A percentile compares a stretch with the other conserved stretches of the same genome.
Conservation (phyloP, 305 asterid species). For the Ajuga reptans region DNA sequence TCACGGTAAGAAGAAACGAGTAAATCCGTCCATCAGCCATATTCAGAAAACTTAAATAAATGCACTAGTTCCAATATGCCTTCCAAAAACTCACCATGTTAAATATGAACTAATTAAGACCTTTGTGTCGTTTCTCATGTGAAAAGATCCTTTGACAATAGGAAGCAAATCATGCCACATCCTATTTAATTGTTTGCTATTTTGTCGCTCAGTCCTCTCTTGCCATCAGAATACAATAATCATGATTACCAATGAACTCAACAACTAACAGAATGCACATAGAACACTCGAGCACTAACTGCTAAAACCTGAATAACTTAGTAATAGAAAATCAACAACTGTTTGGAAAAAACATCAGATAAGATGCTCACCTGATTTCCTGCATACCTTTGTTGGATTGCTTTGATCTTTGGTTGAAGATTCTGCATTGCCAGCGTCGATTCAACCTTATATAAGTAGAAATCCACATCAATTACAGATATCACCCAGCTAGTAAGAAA, state of each 20-base stretch:
- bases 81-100: neutral
- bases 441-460: conserved; percentile 61
- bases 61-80: neutral
- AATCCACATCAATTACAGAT: conserved; percentile 11
- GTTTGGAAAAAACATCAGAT: conserved; percentile 9
- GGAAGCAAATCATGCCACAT: conserved; percentile 4
- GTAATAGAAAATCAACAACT: neutral
- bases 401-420: conserved; percentile 97
- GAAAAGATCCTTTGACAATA: conserved; percentile 12
- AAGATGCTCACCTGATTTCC: conserved; percentile 76
- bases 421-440: conserved; percentile 98
- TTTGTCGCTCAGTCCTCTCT: conserved; percentile 12
- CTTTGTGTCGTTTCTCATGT: neutral
- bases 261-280: neutral
- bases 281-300: conserved; percentile 8
- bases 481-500: conserved; percentile 10
- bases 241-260: neutral
- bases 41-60: conserved; percentile 3
- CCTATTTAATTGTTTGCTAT: neutral
- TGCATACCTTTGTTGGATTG: conserved; percentile 92
- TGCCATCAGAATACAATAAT: neutral
- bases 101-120: neutral
- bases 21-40: conserved; percentile 4
- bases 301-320: neutral
- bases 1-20: neutral